Conservation (phyloP, 495 filamentous ascomycete genomes). For the Penicillium angulare region DNA sequence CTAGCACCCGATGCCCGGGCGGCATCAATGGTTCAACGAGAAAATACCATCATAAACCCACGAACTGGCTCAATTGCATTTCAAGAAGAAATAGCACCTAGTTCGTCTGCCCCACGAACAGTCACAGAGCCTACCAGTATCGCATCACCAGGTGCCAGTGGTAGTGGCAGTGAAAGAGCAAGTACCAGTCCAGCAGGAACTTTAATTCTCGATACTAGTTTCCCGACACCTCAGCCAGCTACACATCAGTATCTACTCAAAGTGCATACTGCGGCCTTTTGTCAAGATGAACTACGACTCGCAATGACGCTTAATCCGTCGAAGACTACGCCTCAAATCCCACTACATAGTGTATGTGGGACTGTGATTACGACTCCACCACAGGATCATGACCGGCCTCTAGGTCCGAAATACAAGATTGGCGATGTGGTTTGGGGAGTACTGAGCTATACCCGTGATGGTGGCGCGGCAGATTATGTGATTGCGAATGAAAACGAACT, state of each 20-base stretch:
- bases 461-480: slow-evolving; percentile 51
- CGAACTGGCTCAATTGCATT: not conserved
- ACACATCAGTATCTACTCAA: slow-evolving; percentile 57
- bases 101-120: not conserved
- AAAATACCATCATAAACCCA: not conserved
- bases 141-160: slow-evolving; percentile 18
- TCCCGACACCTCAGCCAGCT: slow-evolving; percentile 39
- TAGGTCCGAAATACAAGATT: slow-evolving; percentile 42
- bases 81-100: not conserved
- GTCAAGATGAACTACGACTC: slow-evolving; percentile 52
- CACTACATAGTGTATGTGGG: slow-evolving; percentile 57
- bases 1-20: slow-evolving; percentile 2
- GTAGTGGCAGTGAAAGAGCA: not conserved
- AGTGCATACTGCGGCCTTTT: slow-evolving; percentile 55
- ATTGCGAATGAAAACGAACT: slow-evolving; percentile 52
- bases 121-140: slow-evolving; percentile 2
- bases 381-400: slow-evolving; percentile 33
- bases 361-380: slow-evolving; percentile 48
- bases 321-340: slow-evolving; percentile 46
- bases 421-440: slow-evolving; percentile 56
- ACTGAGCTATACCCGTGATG: slow-evolving; percentile 44
- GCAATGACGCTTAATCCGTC: slow-evolving; percentile 42
- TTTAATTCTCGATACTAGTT: slow-evolving; percentile 34
- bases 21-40: slow-evolving; percentile 4
- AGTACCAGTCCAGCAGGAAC: slow-evolving; percentile 15